Conservation (phyloP, 768 basidiomycete species). For the Favolaschia claudopus region DNA sequence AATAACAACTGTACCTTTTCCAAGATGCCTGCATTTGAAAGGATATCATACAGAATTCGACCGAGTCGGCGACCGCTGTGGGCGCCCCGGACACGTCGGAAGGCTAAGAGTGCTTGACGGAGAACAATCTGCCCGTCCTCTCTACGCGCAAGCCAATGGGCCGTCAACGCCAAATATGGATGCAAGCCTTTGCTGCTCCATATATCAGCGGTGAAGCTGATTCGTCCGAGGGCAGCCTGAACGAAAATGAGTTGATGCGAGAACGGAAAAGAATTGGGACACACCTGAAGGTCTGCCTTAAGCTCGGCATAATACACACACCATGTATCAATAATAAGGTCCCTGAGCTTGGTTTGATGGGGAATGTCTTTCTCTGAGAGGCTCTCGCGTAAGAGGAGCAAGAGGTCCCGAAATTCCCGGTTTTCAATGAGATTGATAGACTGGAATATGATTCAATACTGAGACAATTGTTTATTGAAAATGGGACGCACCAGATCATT, state of each 20-base stretch:
- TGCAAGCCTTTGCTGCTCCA: constrained; percentile 5
- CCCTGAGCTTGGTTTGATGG: constrained; percentile 25
- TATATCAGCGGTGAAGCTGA: constrained; percentile 3
- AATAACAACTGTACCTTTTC: neutral
- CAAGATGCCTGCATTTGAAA: neutral
- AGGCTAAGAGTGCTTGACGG: constrained; percentile 3
- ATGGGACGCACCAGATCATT: constrained; percentile 1
- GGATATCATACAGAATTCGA: neutral
- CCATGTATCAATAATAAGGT: constrained; percentile 31
- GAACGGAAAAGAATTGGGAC: neutral
- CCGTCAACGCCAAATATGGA: neutral
- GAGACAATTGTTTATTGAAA: neutral
- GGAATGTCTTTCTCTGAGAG: constrained; percentile 34
- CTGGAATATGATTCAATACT: constrained; percentile 16
- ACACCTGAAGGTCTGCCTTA: constrained; percentile 32
- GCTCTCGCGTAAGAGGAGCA: constrained; percentile 31
- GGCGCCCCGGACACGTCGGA: neutral
- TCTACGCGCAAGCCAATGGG: neutral
- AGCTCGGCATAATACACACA: constrained; percentile 27
- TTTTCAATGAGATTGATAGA: constrained; percentile 36
- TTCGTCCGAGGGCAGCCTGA: neutral
- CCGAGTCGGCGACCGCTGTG: neutral
- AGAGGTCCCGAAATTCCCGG: constrained; percentile 32
- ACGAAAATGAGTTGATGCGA: neutral
- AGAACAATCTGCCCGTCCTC: constrained; percentile 3